phyloP scores from a whole-genome alignment of 1,139 yeast species.

The Geotrichum bryndzae region DNA sequence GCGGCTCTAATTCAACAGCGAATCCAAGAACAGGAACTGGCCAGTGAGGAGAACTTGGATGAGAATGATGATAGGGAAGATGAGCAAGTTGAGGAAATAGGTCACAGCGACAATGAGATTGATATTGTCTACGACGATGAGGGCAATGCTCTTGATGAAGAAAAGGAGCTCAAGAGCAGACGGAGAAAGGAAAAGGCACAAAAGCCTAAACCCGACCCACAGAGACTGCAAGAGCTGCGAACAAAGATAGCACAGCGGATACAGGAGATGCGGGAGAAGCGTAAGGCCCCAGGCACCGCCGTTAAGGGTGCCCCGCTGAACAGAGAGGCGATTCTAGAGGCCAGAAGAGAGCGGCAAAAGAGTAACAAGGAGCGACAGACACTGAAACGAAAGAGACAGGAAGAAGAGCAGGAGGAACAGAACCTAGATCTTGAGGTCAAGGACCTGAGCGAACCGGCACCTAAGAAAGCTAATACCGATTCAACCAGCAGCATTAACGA shows the following conservation, averaged over 20 bases:
- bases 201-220: constrained; percentile 38
- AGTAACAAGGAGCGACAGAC: constrained; percentile 37
- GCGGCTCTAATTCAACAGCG: constrained; percentile 12
- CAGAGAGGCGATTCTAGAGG: constrained; percentile 40
- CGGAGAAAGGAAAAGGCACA: constrained; percentile 30
- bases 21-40: constrained; percentile 6
- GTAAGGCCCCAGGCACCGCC: constrained; percentile 88
- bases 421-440: constrained; percentile 20
- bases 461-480: background rate
- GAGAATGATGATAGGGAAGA: constrained; percentile 6
- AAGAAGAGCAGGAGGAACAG: constrained; percentile 5
- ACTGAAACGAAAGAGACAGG: constrained; percentile 28
- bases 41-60: background rate
- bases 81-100: constrained; percentile 25
- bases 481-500: background rate
- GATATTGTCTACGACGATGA: constrained; percentile 68
- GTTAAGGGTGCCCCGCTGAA: constrained; percentile 72
- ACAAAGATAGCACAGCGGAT: constrained; percentile 71
- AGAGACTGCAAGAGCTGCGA: constrained; percentile 54
- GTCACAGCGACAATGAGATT: constrained; percentile 38
- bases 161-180: constrained; percentile 6
- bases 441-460: constrained; percentile 20
- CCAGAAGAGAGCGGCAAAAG: constrained; percentile 36
- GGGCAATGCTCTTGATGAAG: constrained; percentile 51
- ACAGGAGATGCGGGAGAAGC: constrained; percentile 59